phyloP scores from a whole-genome alignment of 805 yeast genomes.

The Yamadazyma akitaensis region DNA sequence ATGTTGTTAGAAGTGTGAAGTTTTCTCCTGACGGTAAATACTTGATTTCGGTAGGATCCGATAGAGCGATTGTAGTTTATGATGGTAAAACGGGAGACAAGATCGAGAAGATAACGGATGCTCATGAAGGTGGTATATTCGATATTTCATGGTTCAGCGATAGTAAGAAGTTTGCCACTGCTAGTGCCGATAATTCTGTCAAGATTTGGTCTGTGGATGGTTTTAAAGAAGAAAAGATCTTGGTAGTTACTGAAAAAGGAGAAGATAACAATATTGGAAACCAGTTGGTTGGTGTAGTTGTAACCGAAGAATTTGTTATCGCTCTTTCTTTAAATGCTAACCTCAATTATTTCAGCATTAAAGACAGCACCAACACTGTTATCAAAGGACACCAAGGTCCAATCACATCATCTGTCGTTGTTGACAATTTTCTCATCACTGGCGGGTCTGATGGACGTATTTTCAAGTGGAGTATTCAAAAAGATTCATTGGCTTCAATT shows the following conservation, averaged over 20 bases:
- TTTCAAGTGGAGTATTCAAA: conserved; percentile 50
- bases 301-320: conserved; percentile 56
- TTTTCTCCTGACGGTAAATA: conserved; percentile 78
- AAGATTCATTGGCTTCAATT: conserved; percentile 17
- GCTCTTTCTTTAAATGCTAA: conserved; percentile 73
- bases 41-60: conserved; percentile 81
- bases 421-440: conserved; percentile 41
- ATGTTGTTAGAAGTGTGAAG: conserved; percentile 75
- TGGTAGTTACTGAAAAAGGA: conserved; percentile 37
- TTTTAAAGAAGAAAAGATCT: conserved; percentile 41
- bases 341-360: conserved; percentile 53
- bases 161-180: conserved; percentile 60
- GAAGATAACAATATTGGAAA: conserved; percentile 39
- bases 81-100: conserved; percentile 87
- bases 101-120: conserved; percentile 45
- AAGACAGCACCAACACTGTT: conserved; percentile 25
- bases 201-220: conserved; percentile 54
- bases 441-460: conserved; percentile 86
- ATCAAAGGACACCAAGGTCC: conserved; percentile 81
- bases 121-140: conserved; percentile 80
- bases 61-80: conserved; percentile 70
- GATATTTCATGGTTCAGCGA: conserved; percentile 67
- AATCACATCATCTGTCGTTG: conserved; percentile 50
- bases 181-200: conserved; percentile 78
- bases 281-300: conserved; percentile 80